Evolutionary conservation across 2,329 filamentous ascomycete species (phyloP).

Genomic region (Stagonosporopsis rhizophila): DNA sequence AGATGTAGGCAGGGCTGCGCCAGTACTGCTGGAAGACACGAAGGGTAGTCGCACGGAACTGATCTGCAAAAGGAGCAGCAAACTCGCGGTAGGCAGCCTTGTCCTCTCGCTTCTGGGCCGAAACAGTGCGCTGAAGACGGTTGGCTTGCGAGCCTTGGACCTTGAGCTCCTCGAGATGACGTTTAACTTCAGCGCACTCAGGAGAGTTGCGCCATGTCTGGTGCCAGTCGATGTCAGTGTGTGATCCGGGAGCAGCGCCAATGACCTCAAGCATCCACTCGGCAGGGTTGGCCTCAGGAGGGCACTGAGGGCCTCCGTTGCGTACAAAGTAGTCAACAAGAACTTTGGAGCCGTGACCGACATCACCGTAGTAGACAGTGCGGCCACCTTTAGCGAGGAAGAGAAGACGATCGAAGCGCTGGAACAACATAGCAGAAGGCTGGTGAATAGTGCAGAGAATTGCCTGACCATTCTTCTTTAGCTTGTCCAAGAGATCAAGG

Average conservation of each 20-base stretch:
- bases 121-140: conserved; percentile 47
- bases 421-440: conserved; percentile 93
- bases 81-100: conserved; percentile 75
- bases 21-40: conserved; percentile 93
- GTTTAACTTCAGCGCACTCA: conserved; percentile 55
- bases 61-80: conserved; percentile 73
- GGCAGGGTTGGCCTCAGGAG: conserved; percentile 75
- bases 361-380: conserved; percentile 83
- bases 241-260: conserved; percentile 58
- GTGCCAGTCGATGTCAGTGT: conserved; percentile 60
- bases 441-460: conserved; percentile 98
- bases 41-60: conserved; percentile 70
- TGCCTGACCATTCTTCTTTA: conserved; percentile 81
- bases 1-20: conserved; percentile 88
- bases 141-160: conserved; percentile 45
- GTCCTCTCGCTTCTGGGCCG: conserved; percentile 52
- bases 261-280: conserved; percentile 77
- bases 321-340: conserved; percentile 79
- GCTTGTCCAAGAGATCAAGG: conserved; percentile 83
- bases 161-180: conserved; percentile 56
- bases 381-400: conserved; percentile 78
- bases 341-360: conserved; percentile 72
- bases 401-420: conserved; percentile 83
- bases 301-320: conserved; percentile 71
- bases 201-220: conserved; percentile 57